Evolutionary conservation across 768 basidiomycete species (phyloP).

Genomic region (Pleurotus citrinopileatus): DNA sequence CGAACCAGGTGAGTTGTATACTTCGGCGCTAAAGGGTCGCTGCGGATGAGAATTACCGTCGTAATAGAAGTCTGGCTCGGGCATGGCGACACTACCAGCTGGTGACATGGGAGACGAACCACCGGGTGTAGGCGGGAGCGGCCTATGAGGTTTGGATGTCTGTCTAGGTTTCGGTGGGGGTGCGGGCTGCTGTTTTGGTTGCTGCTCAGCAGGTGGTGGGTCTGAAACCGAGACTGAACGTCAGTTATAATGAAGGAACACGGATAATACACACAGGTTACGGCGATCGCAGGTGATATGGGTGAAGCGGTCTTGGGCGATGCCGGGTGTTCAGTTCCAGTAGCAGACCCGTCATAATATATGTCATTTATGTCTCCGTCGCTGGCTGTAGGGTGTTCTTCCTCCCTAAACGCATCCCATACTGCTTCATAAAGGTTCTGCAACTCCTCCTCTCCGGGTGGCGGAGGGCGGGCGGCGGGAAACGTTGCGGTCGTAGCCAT

Average conservation of each 20-base stretch:
- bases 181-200: slow-evolving; percentile 16
- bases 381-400: slow-evolving; percentile 28
- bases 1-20: slow-evolving; percentile 21
- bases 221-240: neutral
- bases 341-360: slow-evolving; percentile 32
- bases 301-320: slow-evolving; percentile 13
- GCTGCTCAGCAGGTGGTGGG: slow-evolving; percentile 1
- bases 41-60: slow-evolving; percentile 20
- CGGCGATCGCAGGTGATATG: slow-evolving; percentile 15
- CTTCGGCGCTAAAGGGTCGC: slow-evolving; percentile 11
- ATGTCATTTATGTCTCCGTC: slow-evolving; percentile 36
- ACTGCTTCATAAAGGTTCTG: slow-evolving; percentile 76
- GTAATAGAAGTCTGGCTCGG: slow-evolving; percentile 42
- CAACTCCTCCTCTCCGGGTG: slow-evolving; percentile 67
- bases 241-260: slow-evolving; percentile 4
- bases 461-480: slow-evolving; percentile 9
- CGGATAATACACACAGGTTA: slow-evolving; percentile 14
- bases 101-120: slow-evolving; percentile 24
- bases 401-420: slow-evolving; percentile 62
- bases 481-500: slow-evolving; percentile 4
- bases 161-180: slow-evolving; percentile 22
- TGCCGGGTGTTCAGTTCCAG: slow-evolving; percentile 15
- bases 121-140: slow-evolving; percentile 44
- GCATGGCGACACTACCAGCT: slow-evolving; percentile 30
- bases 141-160: slow-evolving; percentile 25